phyloP scores from a whole-genome alignment of 805 yeast species.

The Jamesozyma gamospora region DNA sequence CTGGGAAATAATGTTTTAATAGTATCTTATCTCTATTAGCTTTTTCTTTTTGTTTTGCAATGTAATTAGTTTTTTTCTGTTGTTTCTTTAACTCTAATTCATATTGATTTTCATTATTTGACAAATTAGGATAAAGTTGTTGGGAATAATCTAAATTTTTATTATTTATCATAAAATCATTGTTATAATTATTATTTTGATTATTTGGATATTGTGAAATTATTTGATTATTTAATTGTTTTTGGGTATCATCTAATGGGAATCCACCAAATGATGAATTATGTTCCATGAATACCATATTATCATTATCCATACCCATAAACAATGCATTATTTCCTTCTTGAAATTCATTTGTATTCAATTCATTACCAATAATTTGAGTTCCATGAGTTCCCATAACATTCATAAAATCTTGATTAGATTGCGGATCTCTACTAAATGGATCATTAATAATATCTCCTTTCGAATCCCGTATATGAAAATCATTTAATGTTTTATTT shows the following conservation, averaged over 20 bases:
- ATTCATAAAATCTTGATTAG: slow-evolving; percentile 4
- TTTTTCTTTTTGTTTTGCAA: slow-evolving; percentile 3
- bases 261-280: slow-evolving; percentile 13
- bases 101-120: slow-evolving; percentile 3
- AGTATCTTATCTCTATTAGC: slow-evolving; percentile 28
- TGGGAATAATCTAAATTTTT: not conserved
- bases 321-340: slow-evolving; percentile 26
- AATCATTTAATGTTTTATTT: not conserved
- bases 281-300: slow-evolving; percentile 12
- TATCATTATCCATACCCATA: slow-evolving; percentile 21
- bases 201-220: not conserved
- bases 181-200: not conserved
- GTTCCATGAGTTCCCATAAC: slow-evolving; percentile 4
- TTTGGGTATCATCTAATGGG: slow-evolving; percentile 7
- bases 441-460: slow-evolving; percentile 1
- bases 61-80: not conserved
- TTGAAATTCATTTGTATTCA: slow-evolving; percentile 11
- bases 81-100: not conserved
- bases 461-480: not conserved
- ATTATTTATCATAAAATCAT: not conserved
- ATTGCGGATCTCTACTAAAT: not conserved
- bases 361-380: slow-evolving; percentile 2
- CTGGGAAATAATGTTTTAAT: slow-evolving; percentile 45
- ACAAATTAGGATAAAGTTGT: not conserved
- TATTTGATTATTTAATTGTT: not conserved